phyloP scores from a whole-genome alignment of 2,329 filamentous ascomycete species.

The Alternaria burnsii region DNA sequence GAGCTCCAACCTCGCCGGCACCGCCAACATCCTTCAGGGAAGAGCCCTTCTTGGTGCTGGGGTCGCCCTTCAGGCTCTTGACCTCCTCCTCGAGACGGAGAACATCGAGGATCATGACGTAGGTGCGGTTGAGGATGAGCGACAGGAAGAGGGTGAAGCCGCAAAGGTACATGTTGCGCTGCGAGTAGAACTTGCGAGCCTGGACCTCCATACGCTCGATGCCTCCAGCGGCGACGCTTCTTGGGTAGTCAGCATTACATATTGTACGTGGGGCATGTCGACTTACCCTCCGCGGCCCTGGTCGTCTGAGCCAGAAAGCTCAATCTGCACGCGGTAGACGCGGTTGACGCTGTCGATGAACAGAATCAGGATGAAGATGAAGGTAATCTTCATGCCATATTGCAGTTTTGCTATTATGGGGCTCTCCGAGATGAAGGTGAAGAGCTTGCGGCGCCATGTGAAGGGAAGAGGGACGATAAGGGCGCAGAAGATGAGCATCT shows the following conservation, averaged over 20 bases:
- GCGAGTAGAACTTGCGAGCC: constrained; percentile 99
- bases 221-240: constrained; percentile 73
- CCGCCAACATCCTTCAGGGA: constrained; percentile 75
- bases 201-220: constrained; percentile 98
- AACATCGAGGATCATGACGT: constrained; percentile 93
- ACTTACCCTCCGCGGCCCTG: constrained; percentile 62
- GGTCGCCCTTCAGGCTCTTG: constrained; percentile 78
- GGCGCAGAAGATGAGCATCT: constrained; percentile 83
- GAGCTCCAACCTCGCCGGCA: constrained; percentile 75
- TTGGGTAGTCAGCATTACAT: constrained; percentile 19
- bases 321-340: constrained; percentile 94
- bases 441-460: constrained; percentile 82
- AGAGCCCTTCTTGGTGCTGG: constrained; percentile 69
- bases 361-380: constrained; percentile 98
- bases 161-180: constrained; percentile 99
- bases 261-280: not conserved
- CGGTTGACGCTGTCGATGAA: constrained; percentile 97
- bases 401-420: constrained; percentile 87
- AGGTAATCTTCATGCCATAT: constrained; percentile 98
- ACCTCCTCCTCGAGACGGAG: constrained; percentile 93
- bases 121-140: constrained; percentile 98
- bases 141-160: constrained; percentile 99
- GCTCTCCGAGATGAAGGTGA: constrained; percentile 95
- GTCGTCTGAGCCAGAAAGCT: constrained; percentile 78
- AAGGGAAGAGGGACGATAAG: constrained; percentile 90